Conservation (phyloP, 495 filamentous ascomycete species). For the Hypoxylon subgilvum region DNA sequence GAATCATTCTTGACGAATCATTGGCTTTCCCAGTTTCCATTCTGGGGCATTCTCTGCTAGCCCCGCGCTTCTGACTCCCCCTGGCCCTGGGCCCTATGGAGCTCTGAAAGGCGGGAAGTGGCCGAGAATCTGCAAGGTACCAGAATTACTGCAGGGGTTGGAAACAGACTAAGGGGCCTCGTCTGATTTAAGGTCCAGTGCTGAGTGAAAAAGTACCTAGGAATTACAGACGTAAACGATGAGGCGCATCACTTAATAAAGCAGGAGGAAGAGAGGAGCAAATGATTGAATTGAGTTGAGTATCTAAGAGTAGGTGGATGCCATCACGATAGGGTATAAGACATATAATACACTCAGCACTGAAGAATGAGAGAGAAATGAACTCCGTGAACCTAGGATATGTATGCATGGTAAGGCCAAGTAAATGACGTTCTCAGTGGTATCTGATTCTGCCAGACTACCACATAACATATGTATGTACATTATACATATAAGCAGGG, state of each 20-base stretch:
- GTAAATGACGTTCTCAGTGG: no score
- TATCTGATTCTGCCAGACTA: no score
- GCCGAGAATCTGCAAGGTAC: slow-evolving; percentile 47
- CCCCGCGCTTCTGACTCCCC: slow-evolving; percentile 30
- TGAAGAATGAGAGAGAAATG: no score
- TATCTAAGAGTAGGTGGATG: no score
- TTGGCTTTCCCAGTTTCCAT: slow-evolving; percentile 14
- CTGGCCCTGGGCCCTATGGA: neutral
- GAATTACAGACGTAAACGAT: neutral
- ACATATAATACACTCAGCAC: no score
- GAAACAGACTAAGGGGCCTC: slow-evolving; percentile 38
- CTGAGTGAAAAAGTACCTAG: no score
- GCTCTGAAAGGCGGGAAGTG: slow-evolving; percentile 15
- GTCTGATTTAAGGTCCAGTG: slow-evolving; percentile 18
- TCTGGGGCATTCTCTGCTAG: slow-evolving; percentile 23
- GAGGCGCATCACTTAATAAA: neutral
- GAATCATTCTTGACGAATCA: slow-evolving; percentile 22
- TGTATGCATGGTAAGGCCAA: no score
- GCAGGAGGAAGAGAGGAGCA: neutral
- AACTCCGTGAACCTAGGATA: no score
- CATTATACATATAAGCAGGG: neutral
- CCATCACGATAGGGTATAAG: no score
- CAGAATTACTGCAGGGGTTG: slow-evolving; percentile 43
- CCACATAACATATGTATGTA: no score
- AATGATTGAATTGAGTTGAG: no score